Base-by-base conservation (phyloP, 768 basidiomycete genomes). In the Chalciporus sphaerocephalus region DNA sequence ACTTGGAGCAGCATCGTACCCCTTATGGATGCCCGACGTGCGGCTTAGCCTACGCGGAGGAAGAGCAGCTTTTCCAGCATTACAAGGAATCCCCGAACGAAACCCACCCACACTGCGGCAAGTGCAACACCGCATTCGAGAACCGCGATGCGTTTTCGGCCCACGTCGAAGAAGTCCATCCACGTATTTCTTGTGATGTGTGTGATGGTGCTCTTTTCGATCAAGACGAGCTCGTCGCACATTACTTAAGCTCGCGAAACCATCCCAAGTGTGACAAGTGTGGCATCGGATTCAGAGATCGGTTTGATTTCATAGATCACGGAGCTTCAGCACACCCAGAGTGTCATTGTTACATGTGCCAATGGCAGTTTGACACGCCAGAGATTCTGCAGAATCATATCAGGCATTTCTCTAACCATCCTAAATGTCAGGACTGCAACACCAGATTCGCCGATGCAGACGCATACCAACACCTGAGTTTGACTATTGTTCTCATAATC, bases 391-490 rank as follows among this genome's bases (percentile, higher is more conserved):
- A 69, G 36, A 61, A 60, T 23, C 77, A 79, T 48, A 73, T 71
- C 52, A 59, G 48, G 16, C 61, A 63, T 10, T 75, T 77, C 15
- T 58, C 64, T 18, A 58, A 51, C 15, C 78, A 79, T 56, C 74
- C 78, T 3, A 71, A 69, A 42, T 78, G 78, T 44, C 48, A 57
- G 20, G 54, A 60, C 23, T 79, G 77, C 41, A 54, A 60, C n/a
- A 40, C 67, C 36, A 72, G 74, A 23, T 77, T 75, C 45, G 50
- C 60, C 36, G 70, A 74, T 45, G 57, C 65, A 20, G 62, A 62
- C 35, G 61, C 62, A 2, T 64, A 69, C 47, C 59, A 67, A 47
- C 53, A 67, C 38, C 75, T 75, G 46, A 44, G 67, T 21, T 28
- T 40, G 20, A 23, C 2, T 41, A 42, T 35, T 38, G 20, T 28